Conservation (phyloP, 331 rosid genomes). For the Stylosanthes scabra region DNA sequence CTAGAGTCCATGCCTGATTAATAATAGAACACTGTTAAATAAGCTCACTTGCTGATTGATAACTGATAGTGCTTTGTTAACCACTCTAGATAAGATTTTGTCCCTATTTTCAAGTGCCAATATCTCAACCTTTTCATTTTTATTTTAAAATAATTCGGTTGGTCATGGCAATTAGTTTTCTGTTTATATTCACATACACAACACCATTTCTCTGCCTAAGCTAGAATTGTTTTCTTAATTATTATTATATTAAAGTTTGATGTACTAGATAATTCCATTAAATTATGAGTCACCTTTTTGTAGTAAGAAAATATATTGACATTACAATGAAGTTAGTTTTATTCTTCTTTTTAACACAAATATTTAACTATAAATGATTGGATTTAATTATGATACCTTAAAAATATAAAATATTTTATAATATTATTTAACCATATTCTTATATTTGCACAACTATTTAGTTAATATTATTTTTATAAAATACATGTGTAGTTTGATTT, state of each 20-base stretch:
- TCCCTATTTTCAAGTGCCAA: not conserved
- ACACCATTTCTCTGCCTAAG: not conserved
- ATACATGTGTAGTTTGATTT: no score
- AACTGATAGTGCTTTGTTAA: not conserved
- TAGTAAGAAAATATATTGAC: not conserved
- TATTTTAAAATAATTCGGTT: not conserved
- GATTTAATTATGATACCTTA: no score
- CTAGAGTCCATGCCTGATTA: conserved; percentile 20
- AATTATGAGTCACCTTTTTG: not conserved
- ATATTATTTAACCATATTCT: no score
- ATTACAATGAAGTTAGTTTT: not conserved
- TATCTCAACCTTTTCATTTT: not conserved
- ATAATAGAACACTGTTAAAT: conserved; percentile 27
- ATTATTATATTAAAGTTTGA: not conserved
- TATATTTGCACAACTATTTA: no score
- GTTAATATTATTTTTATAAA: no score
- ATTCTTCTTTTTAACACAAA: not conserved
- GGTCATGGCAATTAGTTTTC: not conserved
- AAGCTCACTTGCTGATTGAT: conserved; percentile 21
- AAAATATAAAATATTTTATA: no score
- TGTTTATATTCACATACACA: not conserved
- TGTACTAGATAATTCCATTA: not conserved
- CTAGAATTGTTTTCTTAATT: not conserved
- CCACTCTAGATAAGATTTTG: conserved; percentile 26
- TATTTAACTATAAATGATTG: not conserved